Evolutionary conservation across 495 filamentous ascomycete species (phyloP).

Genomic region (Bathelium albidoporum): DNA sequence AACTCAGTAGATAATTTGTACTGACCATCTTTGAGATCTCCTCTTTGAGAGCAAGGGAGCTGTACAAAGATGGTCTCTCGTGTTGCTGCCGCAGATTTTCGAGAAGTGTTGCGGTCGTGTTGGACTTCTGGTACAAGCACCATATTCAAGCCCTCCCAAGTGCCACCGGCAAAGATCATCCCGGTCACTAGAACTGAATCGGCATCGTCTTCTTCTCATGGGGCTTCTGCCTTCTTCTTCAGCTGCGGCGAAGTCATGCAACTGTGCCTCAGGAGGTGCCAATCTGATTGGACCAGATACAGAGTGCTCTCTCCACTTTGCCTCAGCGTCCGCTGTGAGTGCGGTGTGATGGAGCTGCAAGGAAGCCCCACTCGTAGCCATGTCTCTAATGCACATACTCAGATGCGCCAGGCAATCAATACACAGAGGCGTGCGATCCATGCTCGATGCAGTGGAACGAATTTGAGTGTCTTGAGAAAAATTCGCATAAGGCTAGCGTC

Average conservation of each 20-base stretch:
- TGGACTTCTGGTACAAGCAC: background rate
- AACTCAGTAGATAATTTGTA: background rate
- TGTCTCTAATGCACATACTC: too few relatives aligned
- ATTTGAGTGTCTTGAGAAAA: too few relatives aligned
- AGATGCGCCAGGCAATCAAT: too few relatives aligned
- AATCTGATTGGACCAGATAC: too few relatives aligned
- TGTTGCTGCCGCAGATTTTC: background rate
- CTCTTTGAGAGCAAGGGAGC: background rate
- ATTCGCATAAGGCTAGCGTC: too few relatives aligned
- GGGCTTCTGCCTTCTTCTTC: background rate
- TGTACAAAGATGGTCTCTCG: background rate
- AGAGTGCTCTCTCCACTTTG: too few relatives aligned
- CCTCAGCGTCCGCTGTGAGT: too few relatives aligned
- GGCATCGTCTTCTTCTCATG: background rate
- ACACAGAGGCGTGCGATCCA: too few relatives aligned
- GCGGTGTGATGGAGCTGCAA: too few relatives aligned
- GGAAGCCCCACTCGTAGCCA: too few relatives aligned
- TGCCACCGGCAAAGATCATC: background rate
- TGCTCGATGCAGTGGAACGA: too few relatives aligned
- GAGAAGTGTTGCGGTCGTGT: background rate
- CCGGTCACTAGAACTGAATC: background rate
- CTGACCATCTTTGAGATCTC: background rate
- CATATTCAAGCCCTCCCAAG: background rate
- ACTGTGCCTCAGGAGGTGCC: too few relatives aligned
- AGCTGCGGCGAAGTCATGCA: background rate